Conservation (phyloP, 116 monocot species). For the Dioscorea cayenensis region DNA sequence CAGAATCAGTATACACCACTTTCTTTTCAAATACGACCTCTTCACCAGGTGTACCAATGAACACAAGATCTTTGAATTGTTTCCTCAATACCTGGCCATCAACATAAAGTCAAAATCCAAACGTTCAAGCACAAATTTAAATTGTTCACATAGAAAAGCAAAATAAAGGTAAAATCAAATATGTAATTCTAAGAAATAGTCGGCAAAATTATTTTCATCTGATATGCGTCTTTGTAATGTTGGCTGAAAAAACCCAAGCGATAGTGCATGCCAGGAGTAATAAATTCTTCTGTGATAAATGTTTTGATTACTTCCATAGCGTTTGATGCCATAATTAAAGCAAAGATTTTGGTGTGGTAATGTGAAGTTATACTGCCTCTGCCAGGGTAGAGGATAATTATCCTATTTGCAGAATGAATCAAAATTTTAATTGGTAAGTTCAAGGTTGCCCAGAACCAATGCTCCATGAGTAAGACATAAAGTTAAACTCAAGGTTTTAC, state of each 20-base stretch:
- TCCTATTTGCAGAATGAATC: too few relatives aligned
- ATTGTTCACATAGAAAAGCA: not conserved
- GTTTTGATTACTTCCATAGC: not conserved
- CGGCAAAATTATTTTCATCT: not conserved
- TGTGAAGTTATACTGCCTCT: too few relatives aligned
- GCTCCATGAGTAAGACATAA: too few relatives aligned
- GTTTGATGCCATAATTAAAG: too few relatives aligned
- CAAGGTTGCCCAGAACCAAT: too few relatives aligned
- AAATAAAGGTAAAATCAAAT: not conserved
- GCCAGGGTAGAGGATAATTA: too few relatives aligned
- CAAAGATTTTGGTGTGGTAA: too few relatives aligned
- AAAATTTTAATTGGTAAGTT: too few relatives aligned
- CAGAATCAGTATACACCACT: slow-evolving; percentile 50
- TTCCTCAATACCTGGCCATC: slow-evolving; percentile 57
- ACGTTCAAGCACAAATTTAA: not conserved
- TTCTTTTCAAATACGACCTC: slow-evolving; percentile 24
- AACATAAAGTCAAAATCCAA: not conserved
- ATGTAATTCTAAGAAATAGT: too few relatives aligned
- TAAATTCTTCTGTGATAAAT: not conserved
- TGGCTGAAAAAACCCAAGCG: not conserved
- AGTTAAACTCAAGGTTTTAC: too few relatives aligned
- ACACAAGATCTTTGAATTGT: slow-evolving; percentile 71
- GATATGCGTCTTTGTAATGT: not conserved
- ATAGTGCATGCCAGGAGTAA: not conserved
- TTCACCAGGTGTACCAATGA: slow-evolving; percentile 31